These are phyloP conservation scores for Hypoxylon sp. DNA, from an alignment of 2,329 filamentous ascomycete genomes.

Conservation along the genomic window DNA sequence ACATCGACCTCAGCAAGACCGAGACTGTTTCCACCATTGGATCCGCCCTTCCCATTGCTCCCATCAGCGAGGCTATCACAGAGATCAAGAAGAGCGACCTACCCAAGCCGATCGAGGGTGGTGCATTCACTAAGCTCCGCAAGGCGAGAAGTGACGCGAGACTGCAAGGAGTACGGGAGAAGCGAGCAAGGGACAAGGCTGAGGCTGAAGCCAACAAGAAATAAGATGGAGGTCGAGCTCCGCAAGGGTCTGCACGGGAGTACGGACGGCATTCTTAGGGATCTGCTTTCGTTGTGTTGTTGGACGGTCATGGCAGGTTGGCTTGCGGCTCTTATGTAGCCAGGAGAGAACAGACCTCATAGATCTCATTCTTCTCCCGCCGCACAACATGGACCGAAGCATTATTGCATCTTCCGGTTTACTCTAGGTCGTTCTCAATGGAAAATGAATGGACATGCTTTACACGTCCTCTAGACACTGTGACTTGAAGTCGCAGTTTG, in stretches of 20 bases:
- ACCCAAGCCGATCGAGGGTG: slow-evolving; percentile 81
- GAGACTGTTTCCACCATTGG: slow-evolving; percentile 70
- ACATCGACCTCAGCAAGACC: slow-evolving; percentile 78
- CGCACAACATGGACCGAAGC: slow-evolving; percentile 47
- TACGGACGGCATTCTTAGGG: slow-evolving; percentile 57
- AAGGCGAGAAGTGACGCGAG: slow-evolving; percentile 86
- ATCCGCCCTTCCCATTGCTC: slow-evolving; percentile 79
- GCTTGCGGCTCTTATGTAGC: slow-evolving; percentile 49
- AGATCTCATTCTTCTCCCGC: slow-evolving; percentile 46
- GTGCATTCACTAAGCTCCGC: slow-evolving; percentile 89
- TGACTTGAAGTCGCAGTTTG: slow-evolving; percentile 28
- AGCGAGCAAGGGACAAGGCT: slow-evolving; percentile 90
- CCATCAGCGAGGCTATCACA: slow-evolving; percentile 74
- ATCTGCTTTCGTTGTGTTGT: slow-evolving; percentile 56
- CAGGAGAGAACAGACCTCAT: slow-evolving; percentile 45
- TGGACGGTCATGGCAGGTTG: slow-evolving; percentile 53
- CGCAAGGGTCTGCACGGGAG: slow-evolving; percentile 54
- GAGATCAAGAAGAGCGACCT: slow-evolving; percentile 88
- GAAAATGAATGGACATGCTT: slow-evolving; percentile 53
- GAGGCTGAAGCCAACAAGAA: slow-evolving; percentile 90
- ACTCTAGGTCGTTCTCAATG: slow-evolving; percentile 54
- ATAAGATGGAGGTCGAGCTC: slow-evolving; percentile 67
- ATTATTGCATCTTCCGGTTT: slow-evolving; percentile 56
- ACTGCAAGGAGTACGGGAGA: slow-evolving; percentile 87
- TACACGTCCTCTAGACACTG: slow-evolving; percentile 6